Evolutionary conservation across 2,329 filamentous ascomycete genomes (phyloP), one percentile per base, ranked within the genome.

Genomic region (Pseudogymnoascus sp.): DNA sequence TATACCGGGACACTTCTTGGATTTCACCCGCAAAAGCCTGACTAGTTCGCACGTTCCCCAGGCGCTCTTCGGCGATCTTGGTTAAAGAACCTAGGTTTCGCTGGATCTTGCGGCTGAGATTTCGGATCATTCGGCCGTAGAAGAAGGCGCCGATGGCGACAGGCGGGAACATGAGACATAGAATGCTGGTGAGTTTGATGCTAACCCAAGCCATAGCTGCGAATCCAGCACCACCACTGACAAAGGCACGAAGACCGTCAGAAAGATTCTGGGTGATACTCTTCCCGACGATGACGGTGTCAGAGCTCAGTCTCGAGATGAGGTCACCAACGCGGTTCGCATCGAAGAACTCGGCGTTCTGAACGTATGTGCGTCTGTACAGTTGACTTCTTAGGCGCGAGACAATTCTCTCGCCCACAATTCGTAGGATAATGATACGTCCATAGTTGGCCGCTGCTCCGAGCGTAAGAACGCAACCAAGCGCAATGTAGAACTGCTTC

Each of bases 291-390:
- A 99, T 95, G 70, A 97, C 91, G 0, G 94, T 97, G 73, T 99
- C 95, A 2, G 92, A 96, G 69, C 93, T 92, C 50, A 99, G 84
- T 37, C 95, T 88, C 37, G 93, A 97, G 70, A 99, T 97, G 68
- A 99, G 78, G 72, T 99, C 94, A 72, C 94, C 94, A 25, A 97
- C 92, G 25, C 94, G 84, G 76, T 99, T 99, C 38, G 94, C 94
- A 72, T 99, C 94, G 71, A 99, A 99, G 77, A 99, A 99, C 71
- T 97, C 94, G 62, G 94, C 94, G 73, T 99, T 94, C 73, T 99
- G 94, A n/a, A 94, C 82, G 68, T 95, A 96, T 0, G 94, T 99
- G 65, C 89, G 85, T 66, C 91, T 85, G 77, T 96, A 99, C 3
- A 99, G 84, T 71, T 91, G 89, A 14, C 92, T 93, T 63, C 94